These are phyloP conservation scores for Dictyostelium intermedium DNA, from an alignment of 78 protist species.

Conservation along the genomic window DNA sequence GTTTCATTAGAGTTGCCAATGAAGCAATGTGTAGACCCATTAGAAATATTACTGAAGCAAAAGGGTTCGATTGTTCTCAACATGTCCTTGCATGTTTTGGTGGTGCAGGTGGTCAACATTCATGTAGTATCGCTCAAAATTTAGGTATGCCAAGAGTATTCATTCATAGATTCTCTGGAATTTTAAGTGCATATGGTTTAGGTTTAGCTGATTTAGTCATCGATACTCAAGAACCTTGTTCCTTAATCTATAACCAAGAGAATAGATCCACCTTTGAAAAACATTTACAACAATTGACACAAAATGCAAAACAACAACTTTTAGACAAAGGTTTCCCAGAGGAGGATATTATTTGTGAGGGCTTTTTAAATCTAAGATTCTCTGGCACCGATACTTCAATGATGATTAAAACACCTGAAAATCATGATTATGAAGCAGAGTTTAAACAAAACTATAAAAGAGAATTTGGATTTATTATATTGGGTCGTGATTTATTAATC, in stretches of 20 bases:
- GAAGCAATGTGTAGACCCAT: slow-evolving; percentile 97
- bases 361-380: slow-evolving; percentile 85
- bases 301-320: slow-evolving; percentile 10
- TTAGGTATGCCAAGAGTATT: slow-evolving; percentile 90
- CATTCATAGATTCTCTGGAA: slow-evolving; percentile 89
- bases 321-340: not conserved
- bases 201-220: slow-evolving; percentile 88
- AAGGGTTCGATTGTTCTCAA: slow-evolving; percentile 82
- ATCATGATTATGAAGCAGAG: slow-evolving; percentile 30
- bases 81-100: slow-evolving; percentile 95
- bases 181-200: slow-evolving; percentile 93
- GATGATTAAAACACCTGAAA: slow-evolving; percentile 76
- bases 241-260: slow-evolving; percentile 15
- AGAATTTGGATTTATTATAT: slow-evolving; percentile 84
- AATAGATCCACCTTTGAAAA: not conserved
- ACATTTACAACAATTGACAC: slow-evolving; percentile 22
- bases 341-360: not conserved
- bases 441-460: slow-evolving; percentile 80
- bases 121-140: slow-evolving; percentile 93
- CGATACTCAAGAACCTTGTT: slow-evolving; percentile 81
- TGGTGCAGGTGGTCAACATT: slow-evolving; percentile 98
- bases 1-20: slow-evolving; percentile 95
- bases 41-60: slow-evolving; percentile 90
- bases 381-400: slow-evolving; percentile 90
- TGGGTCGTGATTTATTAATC: slow-evolving; percentile 79